These are phyloP conservation scores for Vanilla planifolia DNA, from an alignment of 106 monocot species.

Conservation along the genomic window DNA sequence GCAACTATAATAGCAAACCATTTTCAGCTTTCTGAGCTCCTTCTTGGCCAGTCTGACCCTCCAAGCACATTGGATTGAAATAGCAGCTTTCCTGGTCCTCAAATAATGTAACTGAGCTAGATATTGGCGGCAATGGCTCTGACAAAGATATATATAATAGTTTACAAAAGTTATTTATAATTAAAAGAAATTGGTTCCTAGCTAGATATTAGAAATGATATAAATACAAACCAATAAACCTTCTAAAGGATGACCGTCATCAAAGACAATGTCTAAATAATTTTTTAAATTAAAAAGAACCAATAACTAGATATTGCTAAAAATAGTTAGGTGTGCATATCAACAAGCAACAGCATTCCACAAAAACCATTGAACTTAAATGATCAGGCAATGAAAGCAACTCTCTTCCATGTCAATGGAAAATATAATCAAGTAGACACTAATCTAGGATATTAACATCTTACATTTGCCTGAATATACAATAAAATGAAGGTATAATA, in stretches of 20 bases:
- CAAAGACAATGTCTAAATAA: not conserved
- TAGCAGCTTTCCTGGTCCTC: conserved; percentile 43
- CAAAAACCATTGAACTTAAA: not conserved
- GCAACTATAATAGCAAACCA: conserved; percentile 27
- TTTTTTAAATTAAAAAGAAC: not conserved
- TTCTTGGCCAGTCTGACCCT: conserved; percentile 49
- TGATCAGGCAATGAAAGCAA: not conserved
- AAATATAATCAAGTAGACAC: not conserved
- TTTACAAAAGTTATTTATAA: not conserved
- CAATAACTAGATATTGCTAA: not conserved
- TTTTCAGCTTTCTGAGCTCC: conserved; percentile 64
- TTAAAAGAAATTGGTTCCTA: not conserved
- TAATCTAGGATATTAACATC: not conserved
- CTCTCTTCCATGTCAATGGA: not conserved
- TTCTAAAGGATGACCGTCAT: not conserved
- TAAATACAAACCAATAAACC: not conserved
- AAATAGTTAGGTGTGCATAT: not conserved
- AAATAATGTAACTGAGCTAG: conserved; percentile 42
- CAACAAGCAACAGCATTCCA: not conserved
- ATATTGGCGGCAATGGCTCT: conserved; percentile 54
- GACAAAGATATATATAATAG: not conserved
- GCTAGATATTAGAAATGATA: no score
- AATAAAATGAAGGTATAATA: not conserved
- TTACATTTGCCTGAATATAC: not conserved
- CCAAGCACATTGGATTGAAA: conserved; percentile 65